Conservation (phyloP, 805 yeast genomes). For the Nakazawaea anatomiae region DNA sequence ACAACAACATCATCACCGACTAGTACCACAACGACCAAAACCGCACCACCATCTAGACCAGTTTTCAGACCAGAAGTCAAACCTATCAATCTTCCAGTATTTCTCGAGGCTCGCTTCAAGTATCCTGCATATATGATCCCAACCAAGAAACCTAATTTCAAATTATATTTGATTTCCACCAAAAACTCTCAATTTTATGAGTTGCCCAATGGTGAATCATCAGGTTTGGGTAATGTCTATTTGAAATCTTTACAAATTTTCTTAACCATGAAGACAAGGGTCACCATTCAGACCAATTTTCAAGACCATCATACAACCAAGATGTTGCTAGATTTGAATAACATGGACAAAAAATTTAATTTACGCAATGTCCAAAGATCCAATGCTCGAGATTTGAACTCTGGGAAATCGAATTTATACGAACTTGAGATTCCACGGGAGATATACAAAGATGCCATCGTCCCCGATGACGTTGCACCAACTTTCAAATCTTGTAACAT, state of each 20-base stretch:
- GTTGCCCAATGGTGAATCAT: constrained; percentile 34
- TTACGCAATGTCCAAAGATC: constrained; percentile 27
- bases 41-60: not conserved
- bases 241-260: constrained; percentile 33
- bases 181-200: constrained; percentile 17
- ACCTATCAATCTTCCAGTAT: constrained; percentile 31
- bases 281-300: constrained; percentile 20
- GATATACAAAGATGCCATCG: constrained; percentile 31
- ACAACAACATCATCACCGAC: constrained; percentile 12
- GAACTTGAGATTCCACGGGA: constrained; percentile 40
- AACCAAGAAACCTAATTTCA: constrained; percentile 22
- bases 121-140: constrained; percentile 44
- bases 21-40: not conserved
- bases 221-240: constrained; percentile 41
- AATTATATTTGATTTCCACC: constrained; percentile 17
- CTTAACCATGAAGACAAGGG: constrained; percentile 21
- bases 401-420: constrained; percentile 18
- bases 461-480: constrained; percentile 48
- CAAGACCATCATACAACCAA: constrained; percentile 11
- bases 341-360: constrained; percentile 31
- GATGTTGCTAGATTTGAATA: constrained; percentile 31
- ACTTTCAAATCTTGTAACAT: constrained; percentile 54
- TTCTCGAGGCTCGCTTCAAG: constrained; percentile 43
- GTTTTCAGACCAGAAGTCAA: constrained; percentile 18
- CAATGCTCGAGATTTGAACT: constrained; percentile 12